Conservation (phyloP, 2,329 filamentous ascomycete species). For the Epichloe scottii region DNA sequence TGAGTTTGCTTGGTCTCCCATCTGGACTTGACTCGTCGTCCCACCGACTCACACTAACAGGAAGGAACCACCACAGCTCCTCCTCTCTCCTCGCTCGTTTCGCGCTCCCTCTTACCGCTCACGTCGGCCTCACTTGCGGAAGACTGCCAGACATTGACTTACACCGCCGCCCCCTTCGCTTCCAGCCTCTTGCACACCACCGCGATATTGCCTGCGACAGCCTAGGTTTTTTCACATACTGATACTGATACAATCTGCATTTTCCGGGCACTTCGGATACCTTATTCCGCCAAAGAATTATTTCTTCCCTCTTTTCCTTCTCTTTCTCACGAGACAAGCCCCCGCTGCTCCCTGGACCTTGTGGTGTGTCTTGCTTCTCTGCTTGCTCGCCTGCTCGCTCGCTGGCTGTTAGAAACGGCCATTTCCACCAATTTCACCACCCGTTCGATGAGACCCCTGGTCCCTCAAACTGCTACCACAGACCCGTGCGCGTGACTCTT, state of each 20-base stretch:
- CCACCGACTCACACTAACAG: not conserved
- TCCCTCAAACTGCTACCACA: not conserved
- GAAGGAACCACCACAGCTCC: constrained; percentile 1
- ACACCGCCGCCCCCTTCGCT: constrained; percentile 1
- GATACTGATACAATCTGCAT: not conserved
- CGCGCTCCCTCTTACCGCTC: not conserved
- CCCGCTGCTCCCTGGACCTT: not conserved
- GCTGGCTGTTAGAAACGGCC: not conserved
- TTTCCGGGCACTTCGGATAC: not conserved
- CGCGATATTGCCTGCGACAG: not conserved
- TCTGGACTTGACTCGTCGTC: not conserved
- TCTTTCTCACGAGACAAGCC: not conserved
- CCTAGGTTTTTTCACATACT: not conserved
- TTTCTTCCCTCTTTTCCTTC: not conserved
- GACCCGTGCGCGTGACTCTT: constrained; percentile 1
- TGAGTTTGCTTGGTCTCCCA: not conserved
- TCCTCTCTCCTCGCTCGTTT: not conserved
- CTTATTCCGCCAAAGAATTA: not conserved
- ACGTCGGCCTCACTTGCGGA: not conserved
- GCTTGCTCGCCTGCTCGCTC: not conserved
- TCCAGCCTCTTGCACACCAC: not conserved
- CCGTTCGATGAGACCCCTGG: not conserved
- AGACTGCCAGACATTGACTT: constrained; percentile 7
- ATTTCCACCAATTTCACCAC: not conserved
- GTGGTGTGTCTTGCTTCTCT: not conserved